Evolutionary conservation across 352 stramenopile genomes (phyloP), one percentile per base, ranked within the genome.

Genomic region (Phytophthora ramorum): DNA sequence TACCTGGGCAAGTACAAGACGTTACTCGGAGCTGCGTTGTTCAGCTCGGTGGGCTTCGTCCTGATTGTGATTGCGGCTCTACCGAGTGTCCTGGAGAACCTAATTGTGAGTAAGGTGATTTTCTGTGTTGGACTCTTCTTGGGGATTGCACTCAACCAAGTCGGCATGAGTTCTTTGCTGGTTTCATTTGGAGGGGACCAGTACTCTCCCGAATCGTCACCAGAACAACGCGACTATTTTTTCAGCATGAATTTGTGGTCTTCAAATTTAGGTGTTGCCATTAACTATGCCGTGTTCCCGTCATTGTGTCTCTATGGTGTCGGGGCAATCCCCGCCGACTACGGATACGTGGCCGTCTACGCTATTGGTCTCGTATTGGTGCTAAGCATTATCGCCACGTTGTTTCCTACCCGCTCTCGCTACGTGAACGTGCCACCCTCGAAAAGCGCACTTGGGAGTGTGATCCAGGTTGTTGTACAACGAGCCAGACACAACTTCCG

Each of bases 181-280:
- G 80, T 90, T 28, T 78, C 81, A 1, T 77, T 85, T 40, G 83
- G 83, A 35, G 83, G 71, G 9, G 78, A 88, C 52, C 81, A 88
- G 58, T 90, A 85, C 50, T 69, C 81, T 19, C 76, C 81, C 1
- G 49, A 58, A 28, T 70, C 76, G 12, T 68, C 66, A 5, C 48
- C 49, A 34, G 69, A 73, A 19, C 58, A 84, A 20, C 83, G 86
- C 52, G 64, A 73, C 22, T 76, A 66, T n/a, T 95, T 84, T 72
- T 95, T 94, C 71, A 89, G 74, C 56, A 87, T 78, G 53, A 92
- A 92, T 58, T 92, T 95, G 74, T 92, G 74, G 61, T 71, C 63
- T 28, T 78, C 92, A 52, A 95, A 94, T 63, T 59, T 89, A 37
- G 87, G 87, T 19, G 75, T 84, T 7, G 53, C 73, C n/a, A 78